A percentile compares a stretch with the other conserved stretches of the same genome.
Conservation (phyloP, 208 protist species). For the Trypanosoma congolense region DNA sequence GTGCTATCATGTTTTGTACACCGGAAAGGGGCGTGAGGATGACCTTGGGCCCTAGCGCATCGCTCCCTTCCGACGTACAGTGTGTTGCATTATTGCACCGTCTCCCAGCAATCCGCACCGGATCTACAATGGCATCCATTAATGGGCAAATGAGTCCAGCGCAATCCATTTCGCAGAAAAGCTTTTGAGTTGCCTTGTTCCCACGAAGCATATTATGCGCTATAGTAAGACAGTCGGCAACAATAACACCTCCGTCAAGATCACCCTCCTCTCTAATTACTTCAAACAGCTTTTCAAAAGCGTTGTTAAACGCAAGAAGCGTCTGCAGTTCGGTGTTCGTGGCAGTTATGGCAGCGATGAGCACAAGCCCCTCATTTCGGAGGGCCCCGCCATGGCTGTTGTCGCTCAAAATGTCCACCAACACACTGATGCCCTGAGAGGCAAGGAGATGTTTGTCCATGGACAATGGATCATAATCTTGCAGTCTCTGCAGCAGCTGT, state of each 20-base stretch:
- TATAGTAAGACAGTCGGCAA: conserved; percentile 73
- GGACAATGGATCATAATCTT: conserved; percentile 49
- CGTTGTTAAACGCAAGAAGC: conserved; percentile 71
- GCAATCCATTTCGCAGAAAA: conserved; percentile 80
- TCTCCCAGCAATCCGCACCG: conserved; percentile 19
- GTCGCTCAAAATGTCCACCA: conserved; percentile 67
- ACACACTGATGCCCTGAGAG: conserved; percentile 44
- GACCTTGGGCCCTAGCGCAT: background rate
- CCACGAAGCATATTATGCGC: conserved; percentile 75
- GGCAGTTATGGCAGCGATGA: conserved; percentile 61
- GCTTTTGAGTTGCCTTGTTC: conserved; percentile 81
- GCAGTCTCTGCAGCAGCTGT: conserved; percentile 55
- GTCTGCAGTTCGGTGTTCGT: conserved; percentile 75
- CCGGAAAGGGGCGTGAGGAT: conserved; percentile 5
- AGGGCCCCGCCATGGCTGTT: conserved; percentile 36
- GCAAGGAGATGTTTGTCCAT: conserved; percentile 53
- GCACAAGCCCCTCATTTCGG: conserved; percentile 46
- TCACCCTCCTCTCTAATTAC: conserved; percentile 52
- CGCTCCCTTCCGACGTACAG: background rate
- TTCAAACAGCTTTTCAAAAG: conserved; percentile 70
- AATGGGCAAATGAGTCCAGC: conserved; percentile 44
- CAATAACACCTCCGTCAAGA: conserved; percentile 47
- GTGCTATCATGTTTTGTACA: conserved; percentile 21
- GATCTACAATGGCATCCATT: conserved; percentile 34
- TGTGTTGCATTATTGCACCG: background rate